Base-by-base conservation (phyloP, 768 basidiomycete genomes). In the Russula sp. region DNA sequence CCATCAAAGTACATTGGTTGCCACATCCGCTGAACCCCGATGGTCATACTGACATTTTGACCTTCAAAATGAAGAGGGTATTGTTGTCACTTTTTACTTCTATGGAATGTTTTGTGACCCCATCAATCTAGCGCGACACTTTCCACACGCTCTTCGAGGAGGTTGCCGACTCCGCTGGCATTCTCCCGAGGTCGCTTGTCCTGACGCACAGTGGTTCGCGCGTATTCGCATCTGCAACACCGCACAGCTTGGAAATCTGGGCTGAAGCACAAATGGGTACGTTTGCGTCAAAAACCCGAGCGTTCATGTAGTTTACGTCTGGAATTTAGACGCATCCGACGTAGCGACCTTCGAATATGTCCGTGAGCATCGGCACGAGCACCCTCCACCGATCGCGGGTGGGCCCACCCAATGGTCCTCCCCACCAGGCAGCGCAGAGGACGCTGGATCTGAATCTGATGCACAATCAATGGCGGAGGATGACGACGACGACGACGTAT, bases 171-270 rank as follows among this genome's bases (percentile, higher is more conserved):
- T 77, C 84, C 40, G 84, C 82, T 1, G 72, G 72, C 20, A 76
- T 89, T 13, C 76, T 79, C 20, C 67, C 71, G 3, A 76, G 80
- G 18, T 79, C 79, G 59, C 74, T 93, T 1, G 76, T 90, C 35
- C 75, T 93, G 64, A 85, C 75, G 8, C 82, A 85, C 62, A 77
- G 84, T 34, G 79, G 82, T 44, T 82, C 79, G 57, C 86, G 83
- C 2, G 76, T 93, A 47, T 91, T 84, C 69, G 77, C 87, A 11
- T 88, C 86, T 14, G 82, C 84, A 3, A 86, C 86, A 0, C 89
- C 90, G 0, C 76, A 81, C 40, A 80, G 81, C 18, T 77, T 92
- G 50, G 78, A 77, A 14, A 81, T 91, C 16, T 89, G 87, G 85
- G 79, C 78, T 4, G 81, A 86, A 62, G 86, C 82, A 34, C 82